phyloP scores from a whole-genome alignment of 352 stramenopile genomes.

The Globisporangium takayamanum region DNA sequence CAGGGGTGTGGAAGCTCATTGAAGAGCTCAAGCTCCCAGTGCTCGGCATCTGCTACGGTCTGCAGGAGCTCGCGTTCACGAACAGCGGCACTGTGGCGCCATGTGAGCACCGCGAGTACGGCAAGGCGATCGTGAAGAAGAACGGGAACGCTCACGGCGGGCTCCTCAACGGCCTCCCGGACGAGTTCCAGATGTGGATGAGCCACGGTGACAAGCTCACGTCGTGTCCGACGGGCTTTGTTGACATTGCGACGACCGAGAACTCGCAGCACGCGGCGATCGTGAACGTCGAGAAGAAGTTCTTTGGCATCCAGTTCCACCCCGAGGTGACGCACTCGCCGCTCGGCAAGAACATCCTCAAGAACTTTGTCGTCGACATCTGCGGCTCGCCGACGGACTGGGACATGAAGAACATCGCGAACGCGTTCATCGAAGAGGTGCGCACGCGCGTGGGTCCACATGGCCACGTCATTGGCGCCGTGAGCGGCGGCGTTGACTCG shows the following conservation, averaged over 20 bases:
- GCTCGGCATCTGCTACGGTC: conserved; percentile 97
- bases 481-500: conserved; percentile 98
- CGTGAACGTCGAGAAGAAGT: conserved; percentile 90
- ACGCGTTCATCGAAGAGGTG: conserved; percentile 87
- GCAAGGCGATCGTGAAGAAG: conserved; percentile 92
- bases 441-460: conserved; percentile 89
- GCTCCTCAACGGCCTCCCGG: conserved; percentile 89
- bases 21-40: conserved; percentile 94
- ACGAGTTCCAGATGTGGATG: conserved; percentile 99
- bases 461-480: conserved; percentile 97
- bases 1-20: conserved; percentile 95
- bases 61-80: conserved; percentile 94
- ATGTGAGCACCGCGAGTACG: conserved; percentile 95
- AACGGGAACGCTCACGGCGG: conserved; percentile 41
- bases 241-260: conserved; percentile 81
- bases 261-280: conserved; percentile 94
- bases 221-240: conserved; percentile 89
- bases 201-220: conserved; percentile 98
- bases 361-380: conserved; percentile 97
- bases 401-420: conserved; percentile 96
- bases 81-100: conserved; percentile 93
- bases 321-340: conserved; percentile 97
- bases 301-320: conserved; percentile 98
- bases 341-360: conserved; percentile 92
- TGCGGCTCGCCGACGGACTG: conserved; percentile 94